These are phyloP conservation scores for Botrytis tulipae DNA, from an alignment of 2,329 filamentous ascomycete species.

Conservation along the genomic window DNA sequence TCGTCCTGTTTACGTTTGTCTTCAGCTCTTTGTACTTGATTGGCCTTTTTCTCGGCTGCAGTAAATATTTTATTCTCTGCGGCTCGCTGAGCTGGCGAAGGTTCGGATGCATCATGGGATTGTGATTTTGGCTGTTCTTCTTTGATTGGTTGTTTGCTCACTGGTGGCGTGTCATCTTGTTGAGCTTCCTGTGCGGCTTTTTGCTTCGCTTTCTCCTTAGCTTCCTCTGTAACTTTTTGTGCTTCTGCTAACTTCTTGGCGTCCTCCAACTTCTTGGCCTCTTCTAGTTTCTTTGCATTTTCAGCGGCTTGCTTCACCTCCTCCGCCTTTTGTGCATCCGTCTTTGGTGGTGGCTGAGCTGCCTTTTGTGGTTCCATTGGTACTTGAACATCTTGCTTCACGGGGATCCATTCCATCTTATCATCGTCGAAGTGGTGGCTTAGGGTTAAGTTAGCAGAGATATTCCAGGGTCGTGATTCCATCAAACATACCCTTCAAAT, in stretches of 20 bases:
- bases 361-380: conserved; percentile 27
- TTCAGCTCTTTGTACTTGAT: conserved; percentile 16
- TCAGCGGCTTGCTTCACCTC: conserved; percentile 32
- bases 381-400: conserved; percentile 11
- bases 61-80: conserved; percentile 18
- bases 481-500: conserved; percentile 49
- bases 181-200: conserved; percentile 1
- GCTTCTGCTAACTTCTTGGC: not conserved
- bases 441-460: not conserved
- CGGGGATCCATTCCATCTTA: conserved; percentile 40
- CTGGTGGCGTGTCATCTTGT: conserved; percentile 8
- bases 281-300: conserved; percentile 36
- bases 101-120: conserved; percentile 11
- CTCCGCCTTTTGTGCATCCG: conserved; percentile 2
- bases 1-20: conserved; percentile 20
- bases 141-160: conserved; percentile 19
- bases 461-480: conserved; percentile 28
- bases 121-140: not conserved
- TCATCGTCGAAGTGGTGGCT: conserved; percentile 46
- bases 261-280: conserved; percentile 12
- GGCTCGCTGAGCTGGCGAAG: conserved; percentile 10
- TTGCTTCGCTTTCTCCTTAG: conserved; percentile 8
- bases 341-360: conserved; percentile 24
- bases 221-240: not conserved
- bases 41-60: conserved; percentile 22